Conservation (phyloP, 768 basidiomycete genomes). For the Amanita rimosa region DNA sequence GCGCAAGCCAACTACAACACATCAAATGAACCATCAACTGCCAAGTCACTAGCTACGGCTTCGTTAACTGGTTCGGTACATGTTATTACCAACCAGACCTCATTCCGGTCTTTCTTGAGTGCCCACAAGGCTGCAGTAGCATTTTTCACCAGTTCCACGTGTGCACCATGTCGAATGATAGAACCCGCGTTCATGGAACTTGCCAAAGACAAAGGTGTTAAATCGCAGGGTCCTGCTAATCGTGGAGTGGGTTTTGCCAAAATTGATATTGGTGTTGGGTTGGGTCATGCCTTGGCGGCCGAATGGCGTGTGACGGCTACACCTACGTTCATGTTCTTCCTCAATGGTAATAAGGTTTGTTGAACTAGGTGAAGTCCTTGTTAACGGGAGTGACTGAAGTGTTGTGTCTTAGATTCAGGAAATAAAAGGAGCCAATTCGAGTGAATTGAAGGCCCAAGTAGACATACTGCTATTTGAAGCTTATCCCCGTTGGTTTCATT, state of each 20-base stretch:
- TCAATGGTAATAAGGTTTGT: slow-evolving; percentile 61
- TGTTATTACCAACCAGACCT: slow-evolving; percentile 61
- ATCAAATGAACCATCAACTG: slow-evolving; percentile 12
- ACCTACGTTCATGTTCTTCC: slow-evolving; percentile 86
- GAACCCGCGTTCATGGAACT: slow-evolving; percentile 76
- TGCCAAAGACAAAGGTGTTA: slow-evolving; percentile 47
- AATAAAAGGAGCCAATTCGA: slow-evolving; percentile 58
- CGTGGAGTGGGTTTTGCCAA: slow-evolving; percentile 70
- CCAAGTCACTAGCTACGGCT: slow-evolving; percentile 26
- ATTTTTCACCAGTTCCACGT: slow-evolving; percentile 70
- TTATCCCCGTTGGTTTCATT: slow-evolving; percentile 56
- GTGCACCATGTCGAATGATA: slow-evolving; percentile 75
- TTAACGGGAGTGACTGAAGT: background rate
- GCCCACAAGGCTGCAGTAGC: slow-evolving; percentile 65
- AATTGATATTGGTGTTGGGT: slow-evolving; percentile 68
- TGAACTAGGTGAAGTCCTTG: background rate
- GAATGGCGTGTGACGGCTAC: slow-evolving; percentile 65
- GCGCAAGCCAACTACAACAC: slow-evolving; percentile 22
- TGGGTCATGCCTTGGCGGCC: slow-evolving; percentile 46
- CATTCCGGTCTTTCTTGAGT: slow-evolving; percentile 54
- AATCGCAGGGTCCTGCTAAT: slow-evolving; percentile 11
- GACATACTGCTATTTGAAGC: slow-evolving; percentile 66
- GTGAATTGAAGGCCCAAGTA: slow-evolving; percentile 62
- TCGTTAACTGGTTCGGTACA: slow-evolving; percentile 56
- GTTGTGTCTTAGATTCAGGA: slow-evolving; percentile 41